Conservation (phyloP, 2,329 filamentous ascomycete species). For the Colletotrichum sp. region DNA sequence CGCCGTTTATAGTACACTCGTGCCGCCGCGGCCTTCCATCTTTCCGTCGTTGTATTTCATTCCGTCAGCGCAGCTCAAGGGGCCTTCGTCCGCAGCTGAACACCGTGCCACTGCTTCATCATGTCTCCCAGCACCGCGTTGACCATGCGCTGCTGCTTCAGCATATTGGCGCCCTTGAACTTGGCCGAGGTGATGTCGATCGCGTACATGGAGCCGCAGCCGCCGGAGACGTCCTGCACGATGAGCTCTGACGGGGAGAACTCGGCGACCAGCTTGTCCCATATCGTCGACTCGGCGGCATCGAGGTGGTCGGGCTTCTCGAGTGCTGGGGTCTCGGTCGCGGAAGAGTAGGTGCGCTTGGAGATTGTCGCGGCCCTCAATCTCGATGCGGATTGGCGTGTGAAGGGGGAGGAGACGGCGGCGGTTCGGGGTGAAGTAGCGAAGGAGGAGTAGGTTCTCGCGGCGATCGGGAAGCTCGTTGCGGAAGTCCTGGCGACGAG, state of each 20-base stretch:
- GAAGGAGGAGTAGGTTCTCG: neutral
- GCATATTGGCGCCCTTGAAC: constrained; percentile 73
- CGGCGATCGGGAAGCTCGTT: constrained; percentile 52
- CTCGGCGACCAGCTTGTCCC: constrained; percentile 54
- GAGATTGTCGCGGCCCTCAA: neutral
- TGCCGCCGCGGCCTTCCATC: neutral
- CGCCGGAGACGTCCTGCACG: constrained; percentile 82
- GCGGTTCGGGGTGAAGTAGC: neutral
- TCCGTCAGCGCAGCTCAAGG: constrained; percentile 30
- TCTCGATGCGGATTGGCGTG: neutral
- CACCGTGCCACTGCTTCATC: constrained; percentile 82
- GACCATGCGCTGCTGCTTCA: constrained; percentile 84
- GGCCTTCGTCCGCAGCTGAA: constrained; percentile 76
- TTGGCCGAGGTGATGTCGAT: constrained; percentile 75
- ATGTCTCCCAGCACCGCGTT: constrained; percentile 75
- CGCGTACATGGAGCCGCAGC: constrained; percentile 87
- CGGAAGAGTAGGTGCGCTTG: constrained; percentile 6
- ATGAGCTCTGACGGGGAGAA: constrained; percentile 57
- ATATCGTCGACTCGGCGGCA: constrained; percentile 63
- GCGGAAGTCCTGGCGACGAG: neutral
- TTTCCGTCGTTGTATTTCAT: neutral
- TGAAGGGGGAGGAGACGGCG: neutral
- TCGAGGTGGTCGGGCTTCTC: constrained; percentile 56
- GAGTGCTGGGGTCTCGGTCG: constrained; percentile 12
- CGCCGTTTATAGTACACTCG: constrained; percentile 10